Evolutionary conservation across 345 rosid genomes (phyloP).

Genomic region (Linum tenue): DNA sequence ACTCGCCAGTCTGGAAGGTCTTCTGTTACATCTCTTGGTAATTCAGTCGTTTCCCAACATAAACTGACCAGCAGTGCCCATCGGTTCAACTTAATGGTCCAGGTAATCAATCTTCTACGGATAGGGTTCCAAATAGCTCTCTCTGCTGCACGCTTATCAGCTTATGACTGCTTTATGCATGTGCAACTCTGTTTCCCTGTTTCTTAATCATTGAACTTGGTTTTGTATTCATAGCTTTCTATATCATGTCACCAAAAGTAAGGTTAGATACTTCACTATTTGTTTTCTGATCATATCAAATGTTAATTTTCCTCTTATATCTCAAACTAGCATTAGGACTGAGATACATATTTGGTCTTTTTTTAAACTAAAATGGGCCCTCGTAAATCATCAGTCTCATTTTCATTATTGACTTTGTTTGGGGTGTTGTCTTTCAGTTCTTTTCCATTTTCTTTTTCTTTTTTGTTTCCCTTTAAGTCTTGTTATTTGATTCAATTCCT

Average conservation of each 20-base stretch:
- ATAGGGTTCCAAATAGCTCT: not conserved
- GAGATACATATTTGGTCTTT: too few relatives aligned
- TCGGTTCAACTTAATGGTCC: conserved; percentile 96
- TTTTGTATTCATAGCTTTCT: not conserved
- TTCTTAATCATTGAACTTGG: not conserved
- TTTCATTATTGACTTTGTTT: too few relatives aligned
- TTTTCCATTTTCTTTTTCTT: not conserved
- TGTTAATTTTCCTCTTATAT: not conserved
- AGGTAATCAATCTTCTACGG: conserved; percentile 41
- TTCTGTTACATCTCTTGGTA: conserved; percentile 35
- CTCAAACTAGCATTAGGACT: too few relatives aligned
- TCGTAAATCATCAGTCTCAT: not conserved
- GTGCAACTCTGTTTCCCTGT: not conserved
- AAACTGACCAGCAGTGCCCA: conserved; percentile 95
- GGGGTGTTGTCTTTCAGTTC: not conserved
- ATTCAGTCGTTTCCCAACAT: conserved; percentile 53
- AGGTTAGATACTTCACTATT: not conserved
- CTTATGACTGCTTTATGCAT: too few relatives aligned
- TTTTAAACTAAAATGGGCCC: not conserved
- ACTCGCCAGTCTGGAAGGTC: conserved; percentile 68
- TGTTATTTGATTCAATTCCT: too few relatives aligned
- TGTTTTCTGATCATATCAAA: not conserved
- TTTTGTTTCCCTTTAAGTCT: not conserved
- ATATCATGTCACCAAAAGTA: not conserved
- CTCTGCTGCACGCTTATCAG: not conserved